Conservation (phyloP, 1,284 basidiomycete species). For the Fomitopsis pinicola region DNA sequence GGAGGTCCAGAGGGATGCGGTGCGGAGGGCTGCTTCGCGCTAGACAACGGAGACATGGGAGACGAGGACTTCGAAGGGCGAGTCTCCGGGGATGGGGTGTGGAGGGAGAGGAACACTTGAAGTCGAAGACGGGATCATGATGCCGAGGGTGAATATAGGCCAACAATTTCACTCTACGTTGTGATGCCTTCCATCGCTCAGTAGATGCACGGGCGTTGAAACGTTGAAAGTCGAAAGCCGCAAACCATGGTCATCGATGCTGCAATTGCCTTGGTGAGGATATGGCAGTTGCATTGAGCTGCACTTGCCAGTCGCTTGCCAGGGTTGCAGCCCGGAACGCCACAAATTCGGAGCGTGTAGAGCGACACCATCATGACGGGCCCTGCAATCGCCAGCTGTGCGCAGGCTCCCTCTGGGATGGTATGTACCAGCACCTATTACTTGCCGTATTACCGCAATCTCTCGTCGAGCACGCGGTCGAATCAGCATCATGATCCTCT, state of each 20-base stretch:
- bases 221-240: background rate
- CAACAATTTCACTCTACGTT: background rate
- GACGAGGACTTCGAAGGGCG: conserved; percentile 45
- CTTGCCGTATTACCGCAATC: no score
- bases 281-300: background rate
- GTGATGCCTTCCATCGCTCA: background rate
- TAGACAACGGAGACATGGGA: conserved; percentile 53
- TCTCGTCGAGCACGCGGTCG: no score
- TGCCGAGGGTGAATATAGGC: conserved; percentile 42
- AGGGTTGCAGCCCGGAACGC: background rate
- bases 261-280: background rate
- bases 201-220: background rate
- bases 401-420: no score
- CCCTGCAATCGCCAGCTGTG: no score
- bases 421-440: no score
- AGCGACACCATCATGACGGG: background rate
- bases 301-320: no score
- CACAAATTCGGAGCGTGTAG: background rate
- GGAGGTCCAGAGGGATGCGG: conserved; percentile 47
- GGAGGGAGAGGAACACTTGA: conserved; percentile 27
- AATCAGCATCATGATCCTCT: no score
- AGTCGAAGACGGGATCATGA: conserved; percentile 36
- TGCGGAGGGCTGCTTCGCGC: conserved; percentile 46
- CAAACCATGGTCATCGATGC: background rate
- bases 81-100: conserved; percentile 13